Percentiles rank a stretch among this genome's conserved stretches.
phyloP scores from a whole-genome alignment of 331 rosid genomes.

The Quercus lobata region DNA sequence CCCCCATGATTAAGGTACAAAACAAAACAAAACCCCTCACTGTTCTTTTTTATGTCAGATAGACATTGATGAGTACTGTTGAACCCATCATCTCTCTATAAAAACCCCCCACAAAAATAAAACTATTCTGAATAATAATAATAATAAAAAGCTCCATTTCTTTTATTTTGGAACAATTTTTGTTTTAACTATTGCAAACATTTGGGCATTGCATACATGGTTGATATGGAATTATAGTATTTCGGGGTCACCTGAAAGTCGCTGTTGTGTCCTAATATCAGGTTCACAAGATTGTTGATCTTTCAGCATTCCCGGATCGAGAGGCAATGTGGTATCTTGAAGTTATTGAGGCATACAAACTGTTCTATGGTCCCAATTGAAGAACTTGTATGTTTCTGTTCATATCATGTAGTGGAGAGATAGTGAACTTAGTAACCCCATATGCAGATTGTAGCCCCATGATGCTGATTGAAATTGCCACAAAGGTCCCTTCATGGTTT shows the following conservation, averaged over 20 bases:
- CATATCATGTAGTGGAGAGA: background rate
- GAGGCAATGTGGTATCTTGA: constrained; percentile 97
- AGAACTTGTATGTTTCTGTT: constrained; percentile 31
- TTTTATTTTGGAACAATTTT: background rate
- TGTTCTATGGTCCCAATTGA: constrained; percentile 71
- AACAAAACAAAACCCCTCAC: background rate
- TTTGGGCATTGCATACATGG: background rate
- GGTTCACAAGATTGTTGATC: constrained; percentile 97
- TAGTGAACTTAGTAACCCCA: background rate
- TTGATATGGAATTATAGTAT: background rate
- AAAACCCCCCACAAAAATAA: too few relatives aligned
- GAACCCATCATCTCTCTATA: too few relatives aligned
- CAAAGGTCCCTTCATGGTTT: background rate
- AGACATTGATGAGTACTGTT: too few relatives aligned
- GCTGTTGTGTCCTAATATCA: constrained; percentile 1
- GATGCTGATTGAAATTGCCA: background rate
- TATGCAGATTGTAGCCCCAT: background rate
- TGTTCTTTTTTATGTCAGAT: too few relatives aligned
- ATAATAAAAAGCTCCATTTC: background rate
- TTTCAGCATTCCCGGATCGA: constrained; percentile 63
- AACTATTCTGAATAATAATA: background rate
- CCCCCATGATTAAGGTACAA: constrained; percentile 55
- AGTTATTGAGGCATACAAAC: constrained; percentile 77
- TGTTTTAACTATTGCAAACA: background rate
- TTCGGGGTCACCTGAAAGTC: background rate